Conservation (phyloP, 1,139 yeast genomes). For the Wickerhamomyces sp. region DNA sequence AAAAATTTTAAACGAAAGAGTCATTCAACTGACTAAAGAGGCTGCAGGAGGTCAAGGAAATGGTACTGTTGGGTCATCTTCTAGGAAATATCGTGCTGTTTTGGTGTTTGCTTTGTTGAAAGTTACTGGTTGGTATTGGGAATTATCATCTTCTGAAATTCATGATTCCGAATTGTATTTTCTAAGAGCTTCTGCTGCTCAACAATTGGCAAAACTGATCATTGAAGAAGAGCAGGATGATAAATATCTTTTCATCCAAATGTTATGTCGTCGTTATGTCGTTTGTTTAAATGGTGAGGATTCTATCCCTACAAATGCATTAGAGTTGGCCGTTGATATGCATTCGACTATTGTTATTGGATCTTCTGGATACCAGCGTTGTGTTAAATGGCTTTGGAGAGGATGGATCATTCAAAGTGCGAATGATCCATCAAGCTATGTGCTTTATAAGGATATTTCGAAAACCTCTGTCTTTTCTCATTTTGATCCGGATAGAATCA, state of each 20-base stretch:
- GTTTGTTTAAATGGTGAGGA: constrained; percentile 63
- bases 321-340: constrained; percentile 83
- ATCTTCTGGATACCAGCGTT: constrained; percentile 77
- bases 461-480: constrained; percentile 57
- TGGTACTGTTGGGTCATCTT: constrained; percentile 52
- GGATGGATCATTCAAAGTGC: constrained; percentile 86
- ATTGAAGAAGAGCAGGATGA: constrained; percentile 57
- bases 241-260: constrained; percentile 65
- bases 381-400: constrained; percentile 88
- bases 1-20: constrained; percentile 54
- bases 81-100: constrained; percentile 61
- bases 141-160: constrained; percentile 54
- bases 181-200: constrained; percentile 65
- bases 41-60: constrained; percentile 83
- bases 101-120: constrained; percentile 66
- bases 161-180: constrained; percentile 62
- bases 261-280: constrained; percentile 73
- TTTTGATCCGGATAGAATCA: constrained; percentile 77
- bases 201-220: constrained; percentile 62
- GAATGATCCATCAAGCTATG: constrained; percentile 65
- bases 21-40: constrained; percentile 52
- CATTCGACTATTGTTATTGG: constrained; percentile 76
- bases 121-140: constrained; percentile 77
- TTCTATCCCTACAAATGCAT: constrained; percentile 59
- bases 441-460: constrained; percentile 56